Base-by-base conservation (phyloP, 768 basidiomycete genomes). In the Jaapia argillacea region DNA sequence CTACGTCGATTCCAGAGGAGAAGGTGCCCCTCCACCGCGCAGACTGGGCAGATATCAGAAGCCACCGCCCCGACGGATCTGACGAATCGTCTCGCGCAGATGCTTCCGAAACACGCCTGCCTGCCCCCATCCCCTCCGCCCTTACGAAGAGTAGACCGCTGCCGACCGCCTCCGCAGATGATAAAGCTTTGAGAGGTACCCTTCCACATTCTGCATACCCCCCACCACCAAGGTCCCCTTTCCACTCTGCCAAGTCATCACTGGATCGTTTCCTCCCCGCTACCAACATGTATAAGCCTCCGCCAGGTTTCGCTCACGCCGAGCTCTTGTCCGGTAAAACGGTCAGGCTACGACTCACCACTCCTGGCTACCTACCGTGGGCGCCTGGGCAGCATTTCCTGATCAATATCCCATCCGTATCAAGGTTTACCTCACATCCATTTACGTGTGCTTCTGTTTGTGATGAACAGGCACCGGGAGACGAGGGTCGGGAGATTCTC, bases 331-430 rank as follows among this genome's bases (percentile, higher is more conserved):
- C 85, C 0, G 86, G 85, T 6, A 67, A 71, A 3, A 84, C 80
- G 4, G 60, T 88, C 14, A 78, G 85, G 35, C 57, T 88, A n/a
- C 76, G 79, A 0, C 61, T 86, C 31, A 63, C 76, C 43, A 67
- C 80, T 0, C 70, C 78, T 0, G 69, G 71, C 2, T 70, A 68
- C 40, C 56, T 82, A 40, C 58, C 67, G 0, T 88, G 85, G 85
- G 70, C 76, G 1, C 77, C 85, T 2, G 86, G 85, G n/a, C 86
- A 88, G 58, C 81, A 85, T 57, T 77, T 87, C 51, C 67, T 82
- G 20, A 66, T 89, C 47, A 74, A 67, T 41, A 67, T 86, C 16
- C 85, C 86, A 0, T 69, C 70, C 24, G 64, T 89, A 22, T 78
- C 79, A 3, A 64, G 61, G 25, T 66, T 79, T 52, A 71, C 74